phyloP scores from a whole-genome alignment of 371 early-diverging fungal genomes.

The Apophysomyces sp. region DNA sequence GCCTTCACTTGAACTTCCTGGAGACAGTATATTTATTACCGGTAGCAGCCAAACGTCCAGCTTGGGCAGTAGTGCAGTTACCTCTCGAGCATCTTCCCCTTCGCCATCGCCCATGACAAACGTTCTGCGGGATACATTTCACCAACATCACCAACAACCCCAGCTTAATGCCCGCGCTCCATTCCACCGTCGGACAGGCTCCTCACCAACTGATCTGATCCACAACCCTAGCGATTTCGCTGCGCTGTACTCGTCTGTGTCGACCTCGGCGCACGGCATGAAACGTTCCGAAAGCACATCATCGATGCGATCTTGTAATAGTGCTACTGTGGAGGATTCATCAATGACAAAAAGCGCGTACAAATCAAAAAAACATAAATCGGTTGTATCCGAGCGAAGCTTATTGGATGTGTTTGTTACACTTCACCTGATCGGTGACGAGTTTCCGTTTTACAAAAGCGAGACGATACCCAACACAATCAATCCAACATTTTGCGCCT shows the following conservation, averaged over 20 bases:
- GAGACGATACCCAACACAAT: conserved; percentile 44
- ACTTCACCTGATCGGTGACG: conserved; percentile 16
- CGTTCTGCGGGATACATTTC: neutral
- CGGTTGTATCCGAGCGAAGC: conserved; percentile 7
- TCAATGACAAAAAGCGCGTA: conserved; percentile 43
- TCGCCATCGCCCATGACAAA: conserved; percentile 4
- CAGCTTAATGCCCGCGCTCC: neutral
- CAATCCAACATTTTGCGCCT: conserved; percentile 38
- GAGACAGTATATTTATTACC: neutral
- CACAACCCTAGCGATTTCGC: conserved; percentile 1
- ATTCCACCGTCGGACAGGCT: conserved; percentile 13
- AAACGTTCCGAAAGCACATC: conserved; percentile 35
- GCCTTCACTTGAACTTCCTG: neutral
- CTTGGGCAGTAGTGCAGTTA: conserved; percentile 11
- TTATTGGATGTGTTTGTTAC: conserved; percentile 35
- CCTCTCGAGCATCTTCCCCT: conserved; percentile 27
- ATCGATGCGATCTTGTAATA: conserved; percentile 18
- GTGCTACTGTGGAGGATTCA: conserved; percentile 38
- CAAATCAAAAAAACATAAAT: conserved; percentile 7
- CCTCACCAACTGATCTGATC: neutral
- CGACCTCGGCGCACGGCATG: conserved; percentile 8
- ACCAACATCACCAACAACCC: neutral
- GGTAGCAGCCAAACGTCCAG: conserved; percentile 13
- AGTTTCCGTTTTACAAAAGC: conserved; percentile 35
- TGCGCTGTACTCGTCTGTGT: neutral